Percentiles rank a stretch among this genome's conserved stretches.
These are phyloP conservation scores for Phytopythium sindhum DNA, from an alignment of 352 stramenopile species.

Conservation along the genomic window DNA sequence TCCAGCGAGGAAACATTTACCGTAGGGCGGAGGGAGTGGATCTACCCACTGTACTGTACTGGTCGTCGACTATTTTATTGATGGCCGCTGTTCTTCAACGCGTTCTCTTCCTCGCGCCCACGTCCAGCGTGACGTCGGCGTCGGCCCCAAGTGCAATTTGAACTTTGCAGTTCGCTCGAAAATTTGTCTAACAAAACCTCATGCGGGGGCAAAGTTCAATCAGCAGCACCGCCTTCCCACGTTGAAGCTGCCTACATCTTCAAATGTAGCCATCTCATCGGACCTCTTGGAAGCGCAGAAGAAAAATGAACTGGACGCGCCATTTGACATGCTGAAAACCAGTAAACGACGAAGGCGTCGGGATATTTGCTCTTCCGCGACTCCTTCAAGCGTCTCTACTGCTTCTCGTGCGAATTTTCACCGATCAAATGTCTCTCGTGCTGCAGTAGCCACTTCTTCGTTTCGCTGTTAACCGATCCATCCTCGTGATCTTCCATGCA, in stretches of 20 bases:
- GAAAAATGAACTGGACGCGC: no score
- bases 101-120: neutral
- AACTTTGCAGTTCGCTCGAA: neutral
- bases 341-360: no score
- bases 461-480: neutral
- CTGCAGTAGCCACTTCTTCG: no score
- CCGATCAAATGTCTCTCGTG: no score
- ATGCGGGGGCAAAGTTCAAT: neutral
- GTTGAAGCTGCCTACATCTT: neutral
- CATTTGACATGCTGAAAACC: no score
- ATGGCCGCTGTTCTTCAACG: neutral
- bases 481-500: neutral
- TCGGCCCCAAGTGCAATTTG: neutral
- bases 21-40: no score
- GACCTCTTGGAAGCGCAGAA: no score
- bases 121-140: neutral
- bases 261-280: neutral
- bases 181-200: neutral
- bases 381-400: neutral
- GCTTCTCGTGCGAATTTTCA: neutral
- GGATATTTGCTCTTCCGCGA: neutral
- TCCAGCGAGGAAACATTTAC: no score
- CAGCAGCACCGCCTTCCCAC: neutral
- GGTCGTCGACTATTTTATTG: no score
- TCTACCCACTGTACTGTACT: no score